Evolutionary conservation across 805 yeast genomes (phyloP).

Genomic region (Yarrowia sp.): DNA sequence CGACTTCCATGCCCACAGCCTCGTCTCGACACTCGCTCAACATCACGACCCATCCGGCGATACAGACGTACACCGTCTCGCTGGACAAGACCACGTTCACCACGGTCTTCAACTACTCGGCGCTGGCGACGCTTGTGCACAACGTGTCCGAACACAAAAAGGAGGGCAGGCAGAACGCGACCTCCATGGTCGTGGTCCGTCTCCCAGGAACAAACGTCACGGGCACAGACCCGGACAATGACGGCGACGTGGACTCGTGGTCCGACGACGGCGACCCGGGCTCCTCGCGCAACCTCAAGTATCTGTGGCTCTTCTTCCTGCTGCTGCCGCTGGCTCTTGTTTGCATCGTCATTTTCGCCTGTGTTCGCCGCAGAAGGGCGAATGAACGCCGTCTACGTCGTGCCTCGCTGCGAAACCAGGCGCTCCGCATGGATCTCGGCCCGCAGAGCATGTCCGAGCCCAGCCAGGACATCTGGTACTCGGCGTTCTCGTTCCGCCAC

Average conservation of each 20-base stretch:
- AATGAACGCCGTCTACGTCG: not conserved
- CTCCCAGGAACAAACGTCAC: slow-evolving; percentile 23
- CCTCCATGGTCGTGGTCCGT: not conserved
- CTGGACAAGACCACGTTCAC: slow-evolving; percentile 20
- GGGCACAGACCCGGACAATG: slow-evolving; percentile 5
- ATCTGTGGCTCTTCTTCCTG: slow-evolving; percentile 25
- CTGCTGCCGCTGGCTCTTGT: slow-evolving; percentile 17
- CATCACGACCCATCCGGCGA: not conserved
- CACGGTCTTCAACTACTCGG: slow-evolving; percentile 16
- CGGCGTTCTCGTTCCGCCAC: slow-evolving; percentile 18
- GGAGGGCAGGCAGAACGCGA: not conserved
- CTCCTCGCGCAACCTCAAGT: slow-evolving; percentile 23
- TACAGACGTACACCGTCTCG: slow-evolving; percentile 19
- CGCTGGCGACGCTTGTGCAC: not conserved
- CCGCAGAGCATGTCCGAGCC: slow-evolving; percentile 6
- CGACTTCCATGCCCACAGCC: too few relatives aligned
- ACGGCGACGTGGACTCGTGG: slow-evolving; percentile 24
- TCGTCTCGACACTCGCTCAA: not conserved
- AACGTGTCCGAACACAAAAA: not conserved
- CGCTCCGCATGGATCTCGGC: slow-evolving; percentile 10
- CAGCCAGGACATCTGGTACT: slow-evolving; percentile 7
- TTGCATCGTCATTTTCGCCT: slow-evolving; percentile 14
- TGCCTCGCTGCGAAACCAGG: slow-evolving; percentile 21
- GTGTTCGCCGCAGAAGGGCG: slow-evolving; percentile 9
- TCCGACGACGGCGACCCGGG: not conserved